phyloP scores from a whole-genome alignment of 2,329 filamentous ascomycete species.

The Aspergillus sp. region DNA sequence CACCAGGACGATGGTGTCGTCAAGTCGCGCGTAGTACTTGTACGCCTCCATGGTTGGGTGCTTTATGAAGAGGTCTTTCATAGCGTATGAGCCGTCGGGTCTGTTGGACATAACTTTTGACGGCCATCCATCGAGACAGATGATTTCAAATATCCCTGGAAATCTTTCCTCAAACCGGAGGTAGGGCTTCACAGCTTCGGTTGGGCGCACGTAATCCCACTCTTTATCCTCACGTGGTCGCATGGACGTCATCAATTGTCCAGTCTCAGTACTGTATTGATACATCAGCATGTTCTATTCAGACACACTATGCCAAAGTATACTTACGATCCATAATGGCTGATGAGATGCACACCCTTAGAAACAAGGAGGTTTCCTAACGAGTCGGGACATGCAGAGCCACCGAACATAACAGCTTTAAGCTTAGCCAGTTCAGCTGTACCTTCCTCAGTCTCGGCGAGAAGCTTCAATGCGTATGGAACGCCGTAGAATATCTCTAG shows the following conservation, averaged over 20 bases:
- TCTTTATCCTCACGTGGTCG: slow-evolving; percentile 52
- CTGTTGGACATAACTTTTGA: slow-evolving; percentile 45
- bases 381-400: slow-evolving; percentile 58
- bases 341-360: slow-evolving; percentile 54
- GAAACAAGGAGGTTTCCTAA: slow-evolving; percentile 54
- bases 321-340: slow-evolving; percentile 57
- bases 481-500: slow-evolving; percentile 60
- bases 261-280: slow-evolving; percentile 54
- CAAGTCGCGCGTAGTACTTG: slow-evolving; percentile 47
- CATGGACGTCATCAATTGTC: slow-evolving; percentile 61
- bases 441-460: slow-evolving; percentile 58
- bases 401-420: slow-evolving; percentile 57
- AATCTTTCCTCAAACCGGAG: slow-evolving; percentile 39
- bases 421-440: slow-evolving; percentile 46
- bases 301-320: neutral
- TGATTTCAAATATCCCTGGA: slow-evolving; percentile 36
- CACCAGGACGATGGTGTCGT: slow-evolving; percentile 47
- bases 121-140: slow-evolving; percentile 36
- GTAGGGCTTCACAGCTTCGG: slow-evolving; percentile 40
- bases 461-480: slow-evolving; percentile 62
- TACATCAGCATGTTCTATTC: neutral
- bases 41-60: slow-evolving; percentile 47
- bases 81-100: slow-evolving; percentile 48
- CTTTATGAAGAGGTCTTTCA: slow-evolving; percentile 48
- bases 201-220: slow-evolving; percentile 59